Evolutionary conservation across 2,329 filamentous ascomycete species (phyloP), one percentile per base, ranked within the genome.

Genomic region (Rhinocladiella mackenziei): DNA sequence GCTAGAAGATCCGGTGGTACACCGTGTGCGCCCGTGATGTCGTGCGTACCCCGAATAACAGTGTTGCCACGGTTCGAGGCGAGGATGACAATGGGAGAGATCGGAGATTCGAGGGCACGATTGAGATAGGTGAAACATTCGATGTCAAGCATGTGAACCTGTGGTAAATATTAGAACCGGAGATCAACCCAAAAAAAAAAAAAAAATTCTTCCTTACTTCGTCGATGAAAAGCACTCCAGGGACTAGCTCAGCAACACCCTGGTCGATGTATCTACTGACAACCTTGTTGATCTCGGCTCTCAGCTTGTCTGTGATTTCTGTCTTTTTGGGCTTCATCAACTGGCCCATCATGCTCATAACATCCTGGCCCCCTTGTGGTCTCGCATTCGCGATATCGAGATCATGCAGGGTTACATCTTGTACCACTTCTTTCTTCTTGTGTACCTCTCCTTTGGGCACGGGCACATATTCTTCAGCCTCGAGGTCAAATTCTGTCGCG

Each of bases 311-410:
- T 20, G 92, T 98, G 62, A 98, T 97, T 67, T 98, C 92, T 4
- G 92, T 98, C 82, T 96, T 96, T 74, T 94, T 94, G 51, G 92
- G 92, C 77, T 97, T 97, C 89, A 97, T 96, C 62, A 98, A 72
- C 69, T 98, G 92, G 60, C 92, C 92, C 91, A 98, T 97, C 92
- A 98, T 97, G 73, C 89, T 96, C 89, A 98, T 97, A 56, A 98
- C 94, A 66, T 98, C 92, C 74, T 98, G 92, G 32, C 92, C 92
- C 40, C 92, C 92, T 72, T 97, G 89, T 3, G 92, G 92, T 60
- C 91, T 77, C 10, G 92, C 86, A 61, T 98, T 98, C 54, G 92
- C 92, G 52, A 97, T 84, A 62, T 98, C 92, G 44, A 98, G 75
- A 63, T 98, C 92, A 67, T 98, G 92, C 54, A 98, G 77, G 33